A percentile compares a stretch with the other conserved stretches of the same genome.
Evolutionary conservation across 768 basidiomycete species (phyloP).

Genomic region (Panaeolus papilionaceus): DNA sequence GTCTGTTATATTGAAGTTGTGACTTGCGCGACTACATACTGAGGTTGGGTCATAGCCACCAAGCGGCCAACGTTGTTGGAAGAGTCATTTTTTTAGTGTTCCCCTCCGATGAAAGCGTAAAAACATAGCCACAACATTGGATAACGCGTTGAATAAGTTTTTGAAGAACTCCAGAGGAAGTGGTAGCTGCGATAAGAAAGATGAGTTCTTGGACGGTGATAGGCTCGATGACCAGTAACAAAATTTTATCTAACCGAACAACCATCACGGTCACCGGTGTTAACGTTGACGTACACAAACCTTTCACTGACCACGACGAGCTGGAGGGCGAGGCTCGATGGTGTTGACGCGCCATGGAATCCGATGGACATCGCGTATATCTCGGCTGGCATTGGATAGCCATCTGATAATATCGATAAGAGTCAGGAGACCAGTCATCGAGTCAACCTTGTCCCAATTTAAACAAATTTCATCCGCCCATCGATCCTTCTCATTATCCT

Average conservation of each 20-base stretch:
- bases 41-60: neutral
- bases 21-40: neutral
- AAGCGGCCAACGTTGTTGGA: neutral
- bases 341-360: constrained; percentile 14
- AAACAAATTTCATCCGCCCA: constrained; percentile 27
- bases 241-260: constrained; percentile 12
- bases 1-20: neutral
- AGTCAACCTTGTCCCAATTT: constrained; percentile 42
- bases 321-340: constrained; percentile 10
- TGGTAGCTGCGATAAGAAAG: constrained; percentile 10
- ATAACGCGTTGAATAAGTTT: neutral
- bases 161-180: neutral
- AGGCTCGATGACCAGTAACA: constrained; percentile 9
- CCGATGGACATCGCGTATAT: constrained; percentile 24
- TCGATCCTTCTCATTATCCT: constrained; percentile 17
- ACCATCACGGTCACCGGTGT: neutral
- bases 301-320: constrained; percentile 13
- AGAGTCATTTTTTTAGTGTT: neutral
- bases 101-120: constrained; percentile 7
- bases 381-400: constrained; percentile 26
- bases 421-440: constrained; percentile 41
- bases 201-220: constrained; percentile 11
- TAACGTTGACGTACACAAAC: constrained; percentile 4
- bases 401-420: constrained; percentile 47
- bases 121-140: neutral